These are phyloP conservation scores for Alternaria viburni DNA, from an alignment of 2,329 filamentous ascomycete genomes.

Conservation along the genomic window DNA sequence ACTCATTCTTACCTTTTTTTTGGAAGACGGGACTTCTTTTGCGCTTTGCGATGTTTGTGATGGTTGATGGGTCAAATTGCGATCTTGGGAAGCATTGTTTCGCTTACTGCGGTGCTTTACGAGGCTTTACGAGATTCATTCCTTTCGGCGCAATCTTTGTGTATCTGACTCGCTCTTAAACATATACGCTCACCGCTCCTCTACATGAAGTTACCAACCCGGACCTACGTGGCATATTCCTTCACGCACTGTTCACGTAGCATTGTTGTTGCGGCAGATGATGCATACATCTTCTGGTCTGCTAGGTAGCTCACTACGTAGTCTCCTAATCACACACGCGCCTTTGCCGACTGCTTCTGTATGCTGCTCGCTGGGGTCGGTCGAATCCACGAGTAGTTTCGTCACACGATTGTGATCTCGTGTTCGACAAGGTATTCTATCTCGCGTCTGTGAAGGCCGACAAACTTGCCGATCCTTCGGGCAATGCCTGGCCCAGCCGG, in stretches of 20 bases:
- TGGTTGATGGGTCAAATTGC: no score
- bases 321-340: fast-evolving
- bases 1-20: background rate
- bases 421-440: background rate
- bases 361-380: no score
- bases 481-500: background rate
- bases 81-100: no score
- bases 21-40: background rate
- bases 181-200: background rate
- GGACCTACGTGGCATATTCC: background rate
- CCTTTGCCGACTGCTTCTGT: background rate
- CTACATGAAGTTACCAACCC: fast-evolving
- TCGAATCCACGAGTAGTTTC: fast-evolving
- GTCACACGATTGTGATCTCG: background rate
- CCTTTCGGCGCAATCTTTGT: background rate
- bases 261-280: background rate
- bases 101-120: background rate
- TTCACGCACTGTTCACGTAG: background rate
- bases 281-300: no score
- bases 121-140: background rate
- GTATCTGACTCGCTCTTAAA: background rate
- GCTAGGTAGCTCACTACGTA: background rate
- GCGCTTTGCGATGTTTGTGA: background rate
- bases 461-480: background rate
- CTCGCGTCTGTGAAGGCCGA: fast-evolving